These are phyloP conservation scores for Elsinoe perseae DNA, from an alignment of 2,329 filamentous ascomycete genomes.

Conservation along the genomic window DNA sequence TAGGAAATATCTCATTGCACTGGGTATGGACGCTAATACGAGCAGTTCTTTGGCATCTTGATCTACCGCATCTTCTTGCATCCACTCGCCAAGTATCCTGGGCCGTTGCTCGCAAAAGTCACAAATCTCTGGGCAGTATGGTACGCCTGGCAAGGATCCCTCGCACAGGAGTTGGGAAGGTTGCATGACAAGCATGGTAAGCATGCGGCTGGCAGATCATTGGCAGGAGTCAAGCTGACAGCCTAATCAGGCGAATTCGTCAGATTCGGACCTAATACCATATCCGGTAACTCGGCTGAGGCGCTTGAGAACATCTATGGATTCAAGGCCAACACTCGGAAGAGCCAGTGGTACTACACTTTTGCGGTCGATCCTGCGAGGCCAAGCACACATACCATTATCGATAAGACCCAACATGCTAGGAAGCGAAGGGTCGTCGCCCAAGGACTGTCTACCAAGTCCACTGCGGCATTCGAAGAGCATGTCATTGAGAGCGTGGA, in stretches of 20 bases:
- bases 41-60: slow-evolving; percentile 3
- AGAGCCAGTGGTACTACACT: slow-evolving; percentile 42
- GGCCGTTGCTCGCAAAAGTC: slow-evolving; percentile 31
- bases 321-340: slow-evolving; percentile 41
- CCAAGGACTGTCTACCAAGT: slow-evolving; percentile 40
- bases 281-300: slow-evolving; percentile 67
- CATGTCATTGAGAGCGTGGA: slow-evolving; percentile 39
- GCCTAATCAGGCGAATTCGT: slow-evolving; percentile 42
- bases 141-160: slow-evolving; percentile 25
- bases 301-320: slow-evolving; percentile 52
- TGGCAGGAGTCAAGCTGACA: neutral
- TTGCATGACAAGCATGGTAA: slow-evolving; percentile 59
- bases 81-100: slow-evolving; percentile 37
- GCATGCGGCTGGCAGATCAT: neutral
- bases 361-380: slow-evolving; percentile 38
- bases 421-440: slow-evolving; percentile 40
- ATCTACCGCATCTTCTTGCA: slow-evolving; percentile 38
- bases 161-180: slow-evolving; percentile 39
- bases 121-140: slow-evolving; percentile 26
- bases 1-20: neutral
- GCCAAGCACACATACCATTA: slow-evolving; percentile 38
- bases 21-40: neutral
- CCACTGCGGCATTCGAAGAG: slow-evolving; percentile 40
- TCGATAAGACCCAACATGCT: slow-evolving; percentile 40
- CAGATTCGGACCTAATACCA: slow-evolving; percentile 68